Percentiles rank a stretch among this genome's conserved stretches.
Conservation (phyloP, 2,329 filamentous ascomycete genomes). For the Colletotrichum siamense region DNA sequence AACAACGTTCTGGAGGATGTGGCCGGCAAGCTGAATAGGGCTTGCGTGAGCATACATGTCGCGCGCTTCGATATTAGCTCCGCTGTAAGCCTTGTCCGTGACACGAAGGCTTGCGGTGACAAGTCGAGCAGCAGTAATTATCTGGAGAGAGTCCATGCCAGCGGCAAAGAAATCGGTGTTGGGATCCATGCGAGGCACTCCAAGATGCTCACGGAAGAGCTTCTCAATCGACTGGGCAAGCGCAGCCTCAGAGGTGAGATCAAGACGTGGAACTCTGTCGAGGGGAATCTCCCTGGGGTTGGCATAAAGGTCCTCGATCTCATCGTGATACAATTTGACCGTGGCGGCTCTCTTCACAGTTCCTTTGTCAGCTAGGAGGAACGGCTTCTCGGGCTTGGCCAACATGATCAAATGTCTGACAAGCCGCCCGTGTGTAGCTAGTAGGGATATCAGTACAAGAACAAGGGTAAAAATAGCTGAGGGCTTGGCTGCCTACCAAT, state of each 20-base stretch:
- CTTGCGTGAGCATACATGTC: constrained; percentile 45
- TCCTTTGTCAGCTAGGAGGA: constrained; percentile 50
- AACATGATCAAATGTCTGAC: constrained; percentile 43
- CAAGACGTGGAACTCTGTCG: constrained; percentile 19
- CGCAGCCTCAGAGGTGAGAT: constrained; percentile 26
- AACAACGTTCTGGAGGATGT: constrained; percentile 22
- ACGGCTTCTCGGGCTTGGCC: constrained; percentile 44
- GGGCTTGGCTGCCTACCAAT: not conserved
- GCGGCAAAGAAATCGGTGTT: constrained; percentile 41
- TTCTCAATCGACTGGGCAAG: constrained; percentile 29
- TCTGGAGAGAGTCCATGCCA: constrained; percentile 45
- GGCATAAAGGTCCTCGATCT: constrained; percentile 48
- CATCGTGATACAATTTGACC: constrained; percentile 44
- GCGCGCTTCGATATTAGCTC: constrained; percentile 38
- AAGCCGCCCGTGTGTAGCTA: constrained; percentile 48
- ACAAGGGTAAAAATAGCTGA: not conserved
- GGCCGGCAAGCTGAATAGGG: constrained; percentile 33
- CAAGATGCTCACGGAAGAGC: constrained; percentile 24
- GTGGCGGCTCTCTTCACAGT: constrained; percentile 47
- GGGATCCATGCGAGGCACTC: constrained; percentile 18
- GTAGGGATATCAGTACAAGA: not conserved
- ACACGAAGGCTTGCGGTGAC: constrained; percentile 37
- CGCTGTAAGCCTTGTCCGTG: constrained; percentile 35
- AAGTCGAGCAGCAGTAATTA: constrained; percentile 37
- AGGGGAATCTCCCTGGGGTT: constrained; percentile 23